These are phyloP conservation scores for Saposhnikovia divaricata DNA, from an alignment of 129 eudicot genomes.

Conservation along the genomic window DNA sequence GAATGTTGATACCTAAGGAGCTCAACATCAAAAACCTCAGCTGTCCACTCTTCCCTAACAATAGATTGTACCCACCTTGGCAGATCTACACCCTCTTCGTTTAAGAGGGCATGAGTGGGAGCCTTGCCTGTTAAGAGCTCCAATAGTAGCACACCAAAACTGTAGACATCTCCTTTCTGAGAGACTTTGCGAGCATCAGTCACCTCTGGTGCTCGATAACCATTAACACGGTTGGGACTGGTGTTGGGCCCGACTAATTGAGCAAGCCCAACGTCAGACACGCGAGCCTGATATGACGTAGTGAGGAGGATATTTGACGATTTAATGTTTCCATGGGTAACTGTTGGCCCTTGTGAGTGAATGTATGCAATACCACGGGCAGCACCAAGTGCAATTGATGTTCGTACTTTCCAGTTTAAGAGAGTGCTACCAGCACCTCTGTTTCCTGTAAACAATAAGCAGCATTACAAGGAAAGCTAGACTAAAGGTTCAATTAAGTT, in stretches of 20 bases:
- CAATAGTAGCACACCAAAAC: conserved; percentile 36
- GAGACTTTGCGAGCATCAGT: conserved; percentile 1
- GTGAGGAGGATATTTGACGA: conserved; percentile 33
- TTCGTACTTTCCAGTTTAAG: conserved; percentile 21
- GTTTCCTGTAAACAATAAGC: conserved; percentile 5
- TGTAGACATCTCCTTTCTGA: conserved; percentile 28
- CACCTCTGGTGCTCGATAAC: conserved; percentile 31
- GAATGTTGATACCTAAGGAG: not conserved
- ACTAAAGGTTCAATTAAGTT: not conserved
- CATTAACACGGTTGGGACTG: conserved; percentile 5
- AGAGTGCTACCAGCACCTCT: conserved; percentile 7
- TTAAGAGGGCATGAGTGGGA: not conserved
- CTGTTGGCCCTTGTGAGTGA: conserved; percentile 19
- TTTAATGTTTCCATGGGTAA: conserved; percentile 29
- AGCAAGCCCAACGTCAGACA: conserved; percentile 21
- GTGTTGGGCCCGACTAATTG: conserved; percentile 10
- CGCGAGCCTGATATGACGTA: conserved; percentile 1
- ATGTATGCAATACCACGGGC: conserved; percentile 30
- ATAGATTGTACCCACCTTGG: conserved; percentile 2
- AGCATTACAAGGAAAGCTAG: not conserved
- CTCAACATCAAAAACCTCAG: conserved; percentile 2
- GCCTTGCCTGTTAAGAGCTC: conserved; percentile 29
- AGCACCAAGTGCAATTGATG: conserved; percentile 18
- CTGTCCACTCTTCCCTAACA: not conserved
- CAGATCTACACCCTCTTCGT: conserved; percentile 4